Base-by-base conservation (phyloP, 2,329 filamentous ascomycete species). In the Arthroderma sp. region DNA sequence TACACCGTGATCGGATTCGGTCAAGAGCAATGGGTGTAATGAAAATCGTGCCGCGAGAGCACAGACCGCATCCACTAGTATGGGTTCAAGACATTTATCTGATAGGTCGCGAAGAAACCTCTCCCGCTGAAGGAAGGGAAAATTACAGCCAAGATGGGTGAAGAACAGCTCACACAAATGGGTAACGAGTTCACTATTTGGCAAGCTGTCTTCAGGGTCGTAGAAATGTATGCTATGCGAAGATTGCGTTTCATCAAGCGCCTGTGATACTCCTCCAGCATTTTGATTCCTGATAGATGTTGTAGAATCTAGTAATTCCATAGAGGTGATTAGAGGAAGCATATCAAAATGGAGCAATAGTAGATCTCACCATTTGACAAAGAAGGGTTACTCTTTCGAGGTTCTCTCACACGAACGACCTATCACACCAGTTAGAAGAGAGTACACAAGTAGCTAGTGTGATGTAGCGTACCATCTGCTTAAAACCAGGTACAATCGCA, bases 401-500 rank as follows among this genome's bases (percentile, higher is more conserved):
- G 62, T 32, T 82, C 79, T 47, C 80, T 74, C 29, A 88, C 77
- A 44, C 64, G 63, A 27, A 66, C 64, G 44, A 66, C 59, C 63
- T 65, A 39, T 31, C 82, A 80, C 47, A 83, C 80, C n/a, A 4
- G 45, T 60, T 44, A 60, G 56, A 41, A 22, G 40, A 30, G 36
- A 31, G 15, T n/a, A 31, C n/a, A 3, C 4, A 4, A 43, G 38
- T 9, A 15, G 37, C 5, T 37, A 31, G 3, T 22, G 33, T 9
- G 5, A 30, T 10, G 11, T 15, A 37, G 4, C 36, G 15, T 28
- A 93, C 84, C 85, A 93, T 93, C 61, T 93, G 86, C 63, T 93
- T 93, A 66, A 87, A 93, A 22, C 86, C 86, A 1, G 86, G 86
- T 43, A 91, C 85, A 56, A 94, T 94, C 50, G 86, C 87, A 1